Percentiles rank a stretch among this genome's conserved stretches.
phyloP scores from a whole-genome alignment of 2,329 filamentous ascomycete species.

The Penicillium capsulatum region DNA sequence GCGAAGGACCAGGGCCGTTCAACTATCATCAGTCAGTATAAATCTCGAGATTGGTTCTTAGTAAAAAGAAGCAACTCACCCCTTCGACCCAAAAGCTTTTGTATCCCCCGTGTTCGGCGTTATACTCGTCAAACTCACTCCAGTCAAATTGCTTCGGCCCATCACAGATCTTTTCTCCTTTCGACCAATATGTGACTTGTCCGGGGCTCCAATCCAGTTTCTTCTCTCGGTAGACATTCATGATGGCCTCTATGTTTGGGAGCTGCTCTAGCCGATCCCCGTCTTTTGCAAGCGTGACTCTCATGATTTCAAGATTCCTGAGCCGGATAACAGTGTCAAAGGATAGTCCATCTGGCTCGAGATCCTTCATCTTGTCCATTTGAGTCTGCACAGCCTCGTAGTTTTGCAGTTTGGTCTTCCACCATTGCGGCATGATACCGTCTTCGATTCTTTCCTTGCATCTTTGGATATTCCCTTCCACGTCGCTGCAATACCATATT shows the following conservation, averaged over 20 bases:
- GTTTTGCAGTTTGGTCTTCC: background rate
- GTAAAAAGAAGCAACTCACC: background rate
- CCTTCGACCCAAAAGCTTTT: conserved; percentile 7
- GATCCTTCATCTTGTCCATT: background rate
- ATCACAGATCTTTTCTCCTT: conserved; percentile 3
- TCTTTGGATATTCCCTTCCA: conserved; percentile 4
- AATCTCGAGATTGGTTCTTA: background rate
- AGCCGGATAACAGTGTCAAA: background rate
- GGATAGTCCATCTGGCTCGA: background rate
- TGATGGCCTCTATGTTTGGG: conserved; percentile 1
- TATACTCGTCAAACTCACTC: background rate
- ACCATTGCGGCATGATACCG: conserved; percentile 4
- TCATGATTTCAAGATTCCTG: background rate
- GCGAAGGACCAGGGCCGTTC: background rate
- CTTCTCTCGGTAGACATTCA: background rate
- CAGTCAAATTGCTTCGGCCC: conserved; percentile 1
- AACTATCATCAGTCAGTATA: background rate
- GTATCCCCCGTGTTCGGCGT: background rate
- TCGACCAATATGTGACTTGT: conserved; percentile 3
- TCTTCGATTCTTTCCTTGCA: conserved; percentile 3
- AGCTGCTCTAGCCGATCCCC: background rate
- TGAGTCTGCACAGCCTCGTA: background rate
- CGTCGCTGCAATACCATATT: background rate
- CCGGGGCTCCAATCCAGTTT: conserved; percentile 1
- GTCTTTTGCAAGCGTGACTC: background rate